Conservation (phyloP, 176 grass and related monocot species). For the Ensete ventricosum region DNA sequence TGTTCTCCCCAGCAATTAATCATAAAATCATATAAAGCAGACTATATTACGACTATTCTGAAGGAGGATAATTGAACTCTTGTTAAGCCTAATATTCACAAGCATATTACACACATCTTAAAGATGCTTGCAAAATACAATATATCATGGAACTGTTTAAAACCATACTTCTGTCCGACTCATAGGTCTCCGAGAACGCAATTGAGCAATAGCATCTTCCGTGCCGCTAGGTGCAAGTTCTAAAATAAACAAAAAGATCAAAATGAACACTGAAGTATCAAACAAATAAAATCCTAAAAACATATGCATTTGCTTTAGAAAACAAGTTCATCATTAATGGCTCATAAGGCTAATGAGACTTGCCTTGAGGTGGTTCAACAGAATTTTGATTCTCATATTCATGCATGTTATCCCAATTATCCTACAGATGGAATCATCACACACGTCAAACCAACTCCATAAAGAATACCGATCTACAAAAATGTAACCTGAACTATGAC, state of each 20-base stretch:
- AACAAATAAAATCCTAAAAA: neutral
- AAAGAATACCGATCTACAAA: neutral
- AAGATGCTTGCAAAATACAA: neutral
- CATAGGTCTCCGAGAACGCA: conserved; percentile 90
- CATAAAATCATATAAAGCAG: no score
- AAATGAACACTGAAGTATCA: conserved; percentile 13
- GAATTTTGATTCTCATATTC: conserved; percentile 48
- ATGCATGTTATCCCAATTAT: conserved; percentile 62
- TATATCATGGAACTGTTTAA: neutral
- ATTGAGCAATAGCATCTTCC: conserved; percentile 86
- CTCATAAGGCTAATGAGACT: neutral
- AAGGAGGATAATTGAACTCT: no score
- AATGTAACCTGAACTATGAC: conserved; percentile 9
- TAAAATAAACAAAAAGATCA: conserved; percentile 27
- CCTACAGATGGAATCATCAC: conserved; percentile 30
- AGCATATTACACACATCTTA: neutral
- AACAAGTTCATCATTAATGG: neutral
- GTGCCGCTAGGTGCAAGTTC: conserved; percentile 40
- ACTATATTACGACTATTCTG: no score
- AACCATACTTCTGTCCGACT: conserved; percentile 73
- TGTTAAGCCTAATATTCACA: no score
- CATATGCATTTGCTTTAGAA: conserved; percentile 8
- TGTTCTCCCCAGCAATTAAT: no score
- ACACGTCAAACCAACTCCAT: neutral
- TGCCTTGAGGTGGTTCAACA: conserved; percentile 52